These are phyloP conservation scores for Domatiomyces globalis DNA, from an alignment of 2,329 filamentous ascomycete species.

Conservation along the genomic window DNA sequence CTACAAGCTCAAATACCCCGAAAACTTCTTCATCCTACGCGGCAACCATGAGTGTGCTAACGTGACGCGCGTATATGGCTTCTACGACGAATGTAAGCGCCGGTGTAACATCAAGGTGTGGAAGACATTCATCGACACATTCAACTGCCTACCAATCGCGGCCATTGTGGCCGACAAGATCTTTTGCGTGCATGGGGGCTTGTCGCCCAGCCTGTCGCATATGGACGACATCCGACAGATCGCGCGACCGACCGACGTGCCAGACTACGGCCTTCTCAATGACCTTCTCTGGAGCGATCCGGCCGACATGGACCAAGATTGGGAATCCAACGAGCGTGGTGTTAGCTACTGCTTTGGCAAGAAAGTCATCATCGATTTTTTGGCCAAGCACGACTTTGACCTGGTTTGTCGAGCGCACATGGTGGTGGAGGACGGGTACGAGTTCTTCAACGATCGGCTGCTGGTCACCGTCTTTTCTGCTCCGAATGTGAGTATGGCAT, in stretches of 20 bases:
- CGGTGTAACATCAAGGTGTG: slow-evolving; percentile 93
- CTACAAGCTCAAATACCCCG: slow-evolving; percentile 94
- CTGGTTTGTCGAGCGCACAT: slow-evolving; percentile 94
- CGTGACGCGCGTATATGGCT: slow-evolving; percentile 88
- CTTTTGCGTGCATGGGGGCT: slow-evolving; percentile 88
- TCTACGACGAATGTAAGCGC: slow-evolving; percentile 96
- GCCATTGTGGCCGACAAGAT: slow-evolving; percentile 97
- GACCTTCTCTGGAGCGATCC: slow-evolving; percentile 96
- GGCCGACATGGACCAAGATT: slow-evolving; percentile 93
- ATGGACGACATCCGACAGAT: slow-evolving; percentile 99
- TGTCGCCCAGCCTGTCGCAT: slow-evolving; percentile 80
- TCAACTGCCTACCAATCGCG: slow-evolving; percentile 89
- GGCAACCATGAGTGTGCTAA: slow-evolving; percentile 97
- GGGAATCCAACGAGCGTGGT: slow-evolving; percentile 92
- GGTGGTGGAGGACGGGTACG: slow-evolving; percentile 98
- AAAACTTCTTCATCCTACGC: slow-evolving; percentile 90
- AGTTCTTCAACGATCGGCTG: slow-evolving; percentile 93
- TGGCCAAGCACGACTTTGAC: slow-evolving; percentile 91
- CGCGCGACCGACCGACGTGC: slow-evolving; percentile 87
- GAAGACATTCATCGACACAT: slow-evolving; percentile 96
- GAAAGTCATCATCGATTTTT: slow-evolving; percentile 92
- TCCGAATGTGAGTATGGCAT: slow-evolving; percentile 60
- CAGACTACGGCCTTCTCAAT: slow-evolving; percentile 88
- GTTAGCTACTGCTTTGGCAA: slow-evolving; percentile 98
- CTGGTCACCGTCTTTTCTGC: slow-evolving; percentile 95